These are phyloP conservation scores for Argentina anserina DNA, from an alignment of 306 rosid genomes.

Conservation along the genomic window DNA sequence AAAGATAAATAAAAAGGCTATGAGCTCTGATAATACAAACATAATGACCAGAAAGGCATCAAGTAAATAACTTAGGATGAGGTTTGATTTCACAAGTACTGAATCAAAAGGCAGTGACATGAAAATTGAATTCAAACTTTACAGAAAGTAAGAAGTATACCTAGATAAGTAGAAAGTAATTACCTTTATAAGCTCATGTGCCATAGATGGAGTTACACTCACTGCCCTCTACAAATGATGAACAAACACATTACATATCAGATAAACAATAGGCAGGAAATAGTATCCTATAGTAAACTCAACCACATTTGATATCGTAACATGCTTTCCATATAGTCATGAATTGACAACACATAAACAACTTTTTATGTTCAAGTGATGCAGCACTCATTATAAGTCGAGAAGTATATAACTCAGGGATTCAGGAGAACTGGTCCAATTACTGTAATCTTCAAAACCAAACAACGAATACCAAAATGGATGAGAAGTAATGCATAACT, in stretches of 20 bases:
- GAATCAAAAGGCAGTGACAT: not conserved
- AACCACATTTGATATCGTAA: not conserved
- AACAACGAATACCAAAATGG: not conserved
- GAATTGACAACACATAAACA: not conserved
- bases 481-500: not conserved
- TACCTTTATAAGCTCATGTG: conserved; percentile 76
- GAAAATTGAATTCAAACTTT: not conserved
- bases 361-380: not conserved
- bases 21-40: not conserved
- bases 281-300: not conserved
- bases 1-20: not conserved
- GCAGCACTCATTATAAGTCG: not conserved
- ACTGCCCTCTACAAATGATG: conserved; percentile 63
- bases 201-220: conserved; percentile 71
- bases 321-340: not conserved
- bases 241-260: conserved; percentile 12
- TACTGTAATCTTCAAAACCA: not conserved
- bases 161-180: not conserved
- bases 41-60: not conserved
- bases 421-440: not conserved
- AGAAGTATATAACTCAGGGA: not conserved
- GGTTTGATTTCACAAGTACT: not conserved
- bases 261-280: not conserved
- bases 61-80: not conserved
- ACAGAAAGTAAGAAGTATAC: not conserved